Base-by-base conservation (phyloP, 805 yeast genomes). In the Candida golubevii region DNA sequence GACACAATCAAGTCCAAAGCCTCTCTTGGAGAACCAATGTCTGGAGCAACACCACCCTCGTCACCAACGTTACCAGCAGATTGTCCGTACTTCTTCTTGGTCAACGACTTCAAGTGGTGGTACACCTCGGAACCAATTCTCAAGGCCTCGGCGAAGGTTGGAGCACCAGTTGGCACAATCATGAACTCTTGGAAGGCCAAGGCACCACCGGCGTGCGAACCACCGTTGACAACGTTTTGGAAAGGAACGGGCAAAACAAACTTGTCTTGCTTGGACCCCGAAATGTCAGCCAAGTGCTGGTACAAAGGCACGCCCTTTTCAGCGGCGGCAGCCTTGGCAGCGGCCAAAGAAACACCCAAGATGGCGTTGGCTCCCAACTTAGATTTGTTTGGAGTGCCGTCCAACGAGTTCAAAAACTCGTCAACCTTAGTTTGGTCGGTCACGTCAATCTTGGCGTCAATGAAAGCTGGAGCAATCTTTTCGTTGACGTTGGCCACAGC, bases 41-140 rank as follows among this genome's bases (percentile, higher is more conserved):
- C 88, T 74, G 99, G 99, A 64, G 99, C 99, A 79, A 91, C 97
- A 83, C 99, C 99, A 85, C 99, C 99, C 82, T 91, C 99, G 75
- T 91, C 99, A 83, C 99, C 99, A 69, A 91, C 99, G 79, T 91
- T 91, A 77, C 97, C 98, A 65, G 99, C 99, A 54, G 95, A 84
- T 67, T 88, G 85, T 69, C 99, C 99, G 85, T 91, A 93, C 72
- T 77, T 79, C 83, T 88, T 84, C 83, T 88, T 87, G 72, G 98
- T 85, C 64, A 86, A 77, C 56, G 90, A 74, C 81, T 93, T 93
- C 74, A 91, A 83, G 77, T 80, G 78, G 83, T 91, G 98, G 93
- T 91, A 91, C 61, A 90, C 97, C 80, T 91, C 99, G 53, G 96
- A 72, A 71, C 98, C 98, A 57, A 88, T 86, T 80, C 97, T 88